Evolutionary conservation across 1,284 basidiomycete genomes (phyloP).

Genomic region (Malassezia sympodialis): DNA sequence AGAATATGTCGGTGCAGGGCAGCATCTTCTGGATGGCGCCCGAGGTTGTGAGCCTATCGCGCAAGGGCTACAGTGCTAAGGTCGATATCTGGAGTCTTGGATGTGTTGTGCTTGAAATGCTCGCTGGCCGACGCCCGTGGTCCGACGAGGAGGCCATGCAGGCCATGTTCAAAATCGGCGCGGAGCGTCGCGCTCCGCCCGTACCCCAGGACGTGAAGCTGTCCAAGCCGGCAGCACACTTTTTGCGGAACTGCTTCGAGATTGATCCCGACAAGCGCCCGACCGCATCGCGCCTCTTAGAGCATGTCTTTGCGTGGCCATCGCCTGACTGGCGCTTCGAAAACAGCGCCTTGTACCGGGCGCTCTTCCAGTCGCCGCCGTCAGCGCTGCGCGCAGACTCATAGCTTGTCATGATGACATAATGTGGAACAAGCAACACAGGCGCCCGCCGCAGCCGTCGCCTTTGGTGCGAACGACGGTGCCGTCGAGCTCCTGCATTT

Average conservation of each 20-base stretch:
- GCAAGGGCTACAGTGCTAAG: conserved; percentile 77
- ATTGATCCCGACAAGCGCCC: conserved; percentile 79
- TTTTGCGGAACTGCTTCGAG: conserved; percentile 78
- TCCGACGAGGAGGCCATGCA: conserved; percentile 74
- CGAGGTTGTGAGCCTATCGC: conserved; percentile 76
- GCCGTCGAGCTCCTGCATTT: not conserved
- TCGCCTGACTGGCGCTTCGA: conserved; percentile 34
- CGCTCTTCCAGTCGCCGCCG: conserved; percentile 3
- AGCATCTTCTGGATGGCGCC: conserved; percentile 99
- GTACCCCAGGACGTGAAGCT: conserved; percentile 72
- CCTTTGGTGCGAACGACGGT: not conserved
- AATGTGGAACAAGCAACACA: not conserved
- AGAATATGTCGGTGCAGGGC: conserved; percentile 73
- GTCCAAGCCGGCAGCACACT: conserved; percentile 68
- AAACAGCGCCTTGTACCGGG: conserved; percentile 26
- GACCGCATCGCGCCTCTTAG: conserved; percentile 67
- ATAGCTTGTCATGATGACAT: conserved; percentile 2
- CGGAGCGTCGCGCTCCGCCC: conserved; percentile 72
- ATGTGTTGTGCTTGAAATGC: conserved; percentile 96
- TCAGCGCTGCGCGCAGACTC: not conserved
- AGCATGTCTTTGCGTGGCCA: conserved; percentile 63
- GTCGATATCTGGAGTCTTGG: conserved; percentile 98
- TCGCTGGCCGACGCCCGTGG: conserved; percentile 90
- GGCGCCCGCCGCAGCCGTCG: not conserved
- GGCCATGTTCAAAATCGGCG: conserved; percentile 86